Evolutionary conservation across 306 rosid genomes (phyloP).

Genomic region (Gillenia trifoliata): DNA sequence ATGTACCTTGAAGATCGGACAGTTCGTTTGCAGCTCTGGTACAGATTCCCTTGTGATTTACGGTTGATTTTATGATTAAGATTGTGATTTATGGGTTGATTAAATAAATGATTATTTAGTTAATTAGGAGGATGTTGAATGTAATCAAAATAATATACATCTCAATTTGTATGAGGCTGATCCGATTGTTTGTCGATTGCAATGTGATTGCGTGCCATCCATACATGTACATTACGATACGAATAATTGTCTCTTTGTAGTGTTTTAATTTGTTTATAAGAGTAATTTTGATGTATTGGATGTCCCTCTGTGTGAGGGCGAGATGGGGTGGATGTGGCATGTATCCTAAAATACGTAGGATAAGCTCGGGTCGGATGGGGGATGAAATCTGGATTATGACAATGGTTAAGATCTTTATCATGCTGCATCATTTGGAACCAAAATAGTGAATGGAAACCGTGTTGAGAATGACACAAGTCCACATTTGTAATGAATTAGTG

Average conservation of each 20-base stretch:
- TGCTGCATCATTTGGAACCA: neutral
- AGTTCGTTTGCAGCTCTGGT: slow-evolving; percentile 99
- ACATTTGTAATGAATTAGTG: neutral
- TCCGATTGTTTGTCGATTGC: neutral
- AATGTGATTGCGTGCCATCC: neutral
- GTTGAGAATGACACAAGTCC: neutral
- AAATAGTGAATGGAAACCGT: neutral
- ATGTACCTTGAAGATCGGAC: slow-evolving; percentile 99
- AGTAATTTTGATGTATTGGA: neutral
- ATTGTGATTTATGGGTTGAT: neutral
- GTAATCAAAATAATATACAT: neutral
- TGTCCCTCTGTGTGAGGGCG: neutral
- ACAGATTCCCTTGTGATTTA: slow-evolving; percentile 17
- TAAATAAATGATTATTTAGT: neutral
- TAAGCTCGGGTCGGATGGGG: neutral
- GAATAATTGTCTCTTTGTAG: neutral
- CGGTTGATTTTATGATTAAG: neutral
- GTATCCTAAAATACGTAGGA: neutral
- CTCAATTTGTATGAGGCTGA: neutral
- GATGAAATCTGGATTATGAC: neutral
- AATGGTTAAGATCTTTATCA: neutral
- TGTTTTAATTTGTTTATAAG: neutral
- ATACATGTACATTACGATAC: neutral
- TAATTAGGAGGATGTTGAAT: neutral
- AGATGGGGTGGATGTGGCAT: neutral